Conservation (phyloP, 768 basidiomycete genomes). For the Lanmaoa rubissima region DNA sequence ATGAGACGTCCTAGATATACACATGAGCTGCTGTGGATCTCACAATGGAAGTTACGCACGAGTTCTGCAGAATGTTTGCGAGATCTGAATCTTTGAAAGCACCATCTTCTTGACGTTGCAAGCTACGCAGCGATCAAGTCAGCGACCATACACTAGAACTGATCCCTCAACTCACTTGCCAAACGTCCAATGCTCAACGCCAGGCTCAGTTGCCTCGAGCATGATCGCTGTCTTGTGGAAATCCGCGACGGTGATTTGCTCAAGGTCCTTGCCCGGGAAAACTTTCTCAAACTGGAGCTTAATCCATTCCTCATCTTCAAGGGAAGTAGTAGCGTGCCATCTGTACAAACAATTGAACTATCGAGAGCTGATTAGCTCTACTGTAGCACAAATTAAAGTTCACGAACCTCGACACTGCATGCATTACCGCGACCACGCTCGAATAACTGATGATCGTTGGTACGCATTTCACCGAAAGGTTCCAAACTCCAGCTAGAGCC, state of each 20-base stretch:
- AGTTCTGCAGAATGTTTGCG: constrained; percentile 61
- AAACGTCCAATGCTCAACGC: constrained; percentile 64
- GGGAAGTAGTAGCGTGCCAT: constrained; percentile 81
- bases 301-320: constrained; percentile 71
- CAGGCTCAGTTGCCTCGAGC: constrained; percentile 41
- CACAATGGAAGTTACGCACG: constrained; percentile 44
- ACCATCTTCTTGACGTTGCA: constrained; percentile 57
- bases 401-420: constrained; percentile 73
- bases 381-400: background rate
- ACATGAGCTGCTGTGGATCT: background rate
- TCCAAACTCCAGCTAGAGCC: constrained; percentile 77
- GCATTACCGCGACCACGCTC: constrained; percentile 81
- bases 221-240: constrained; percentile 47
- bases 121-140: constrained; percentile 34
- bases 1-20: constrained; percentile 54
- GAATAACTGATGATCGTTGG: constrained; percentile 59
- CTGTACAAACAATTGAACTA: constrained; percentile 85
- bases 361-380: background rate
- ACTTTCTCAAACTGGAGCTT: constrained; percentile 43
- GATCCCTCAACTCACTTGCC: constrained; percentile 42
- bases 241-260: constrained; percentile 46
- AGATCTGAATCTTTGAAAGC: constrained; percentile 70
- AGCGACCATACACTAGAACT: background rate
- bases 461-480: constrained; percentile 73
- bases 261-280: constrained; percentile 53